Percentiles rank a stretch among this genome's conserved stretches.
Conservation (phyloP, 129 eudicot genomes). For the Cynara cardunculus region DNA sequence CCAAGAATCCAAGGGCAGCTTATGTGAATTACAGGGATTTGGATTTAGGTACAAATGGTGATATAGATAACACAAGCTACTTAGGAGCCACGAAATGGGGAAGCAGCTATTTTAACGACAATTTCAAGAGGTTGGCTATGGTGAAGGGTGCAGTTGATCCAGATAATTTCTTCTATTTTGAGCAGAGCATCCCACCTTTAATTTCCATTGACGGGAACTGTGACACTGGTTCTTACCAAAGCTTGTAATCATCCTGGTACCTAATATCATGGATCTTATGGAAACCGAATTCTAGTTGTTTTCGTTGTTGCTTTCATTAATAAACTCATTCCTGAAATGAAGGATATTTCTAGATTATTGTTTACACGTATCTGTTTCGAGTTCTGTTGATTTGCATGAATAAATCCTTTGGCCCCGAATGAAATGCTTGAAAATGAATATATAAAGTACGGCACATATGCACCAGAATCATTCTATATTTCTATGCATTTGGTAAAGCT, state of each 20-base stretch:
- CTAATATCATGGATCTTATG: not conserved
- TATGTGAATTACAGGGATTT: slow-evolving; percentile 29
- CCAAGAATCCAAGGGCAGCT: slow-evolving; percentile 16
- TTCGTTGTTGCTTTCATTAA: not conserved
- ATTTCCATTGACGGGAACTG: not conserved
- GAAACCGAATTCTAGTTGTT: not conserved
- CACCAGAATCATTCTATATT: not conserved
- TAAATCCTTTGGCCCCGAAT: not conserved
- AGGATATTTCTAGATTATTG: not conserved
- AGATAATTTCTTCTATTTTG: slow-evolving; percentile 11
- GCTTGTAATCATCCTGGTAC: not conserved
- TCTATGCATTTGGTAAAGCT: not conserved
- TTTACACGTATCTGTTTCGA: not conserved
- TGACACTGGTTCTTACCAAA: not conserved
- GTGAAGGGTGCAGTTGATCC: slow-evolving; percentile 25
- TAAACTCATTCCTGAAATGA: not conserved
- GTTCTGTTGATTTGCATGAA: not conserved
- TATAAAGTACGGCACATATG: not conserved
- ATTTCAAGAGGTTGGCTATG: slow-evolving; percentile 20
- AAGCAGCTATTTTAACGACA: slow-evolving; percentile 12
- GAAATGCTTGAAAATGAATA: not conserved
- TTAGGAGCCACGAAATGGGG: slow-evolving; percentile 13
- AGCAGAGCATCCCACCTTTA: slow-evolving; percentile 28
- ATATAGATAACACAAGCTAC: not conserved
- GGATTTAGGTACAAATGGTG: slow-evolving; percentile 13